Base-by-base conservation (phyloP, 2,329 filamentous ascomycete species). In the Madurella fahalii region DNA sequence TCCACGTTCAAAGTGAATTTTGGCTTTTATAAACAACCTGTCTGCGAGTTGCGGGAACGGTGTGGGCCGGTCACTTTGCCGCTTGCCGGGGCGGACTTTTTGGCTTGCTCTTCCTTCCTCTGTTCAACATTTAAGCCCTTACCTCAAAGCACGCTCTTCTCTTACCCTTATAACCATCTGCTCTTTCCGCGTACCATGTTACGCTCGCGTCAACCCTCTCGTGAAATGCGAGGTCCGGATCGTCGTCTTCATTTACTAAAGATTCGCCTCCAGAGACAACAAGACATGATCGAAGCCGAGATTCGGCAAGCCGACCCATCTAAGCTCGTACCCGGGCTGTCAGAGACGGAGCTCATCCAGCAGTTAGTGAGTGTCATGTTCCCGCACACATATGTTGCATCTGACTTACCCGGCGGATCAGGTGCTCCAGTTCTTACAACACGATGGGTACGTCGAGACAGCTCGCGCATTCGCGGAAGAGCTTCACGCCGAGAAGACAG, bases 361-460 rank as follows among this genome's bases (percentile, higher is more conserved):
- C 82, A 88, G 63, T 75, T 97, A 53, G 84, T 93, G 67, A 59
- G 75, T n/a, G n/a, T 59, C 44, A 45, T 34, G 11, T 32, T 40
- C 9, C 9, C 2, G n/a, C 5, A 32, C 9, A 2, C 9, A 39
- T 7, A 17, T 32, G 13, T 9, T 17, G 5, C 13, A 17, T 37
- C 15, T 12, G n/a, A 40, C 16, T 39, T 18, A 56, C 49, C 25
- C 11, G 2, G 9, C 12, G 9, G 32, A n/a, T 32, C 52, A 79
- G 75, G 80, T 85, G 16, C 79, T 91, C 40, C 92, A 96, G 71
- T 97, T 95, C 62, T 76, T 99, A 13, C 89, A 92, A 39, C 93
- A 97, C 63, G 94, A 97, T 65, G 94, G 94, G 56, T 97, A 96
- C 63, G 87, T 96, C 8, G 93, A 96, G 62, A 96, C 93, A 0